Evolutionary conservation across 1,139 yeast species (phyloP).

Genomic region (Lodderomyces parapsilosis): DNA sequence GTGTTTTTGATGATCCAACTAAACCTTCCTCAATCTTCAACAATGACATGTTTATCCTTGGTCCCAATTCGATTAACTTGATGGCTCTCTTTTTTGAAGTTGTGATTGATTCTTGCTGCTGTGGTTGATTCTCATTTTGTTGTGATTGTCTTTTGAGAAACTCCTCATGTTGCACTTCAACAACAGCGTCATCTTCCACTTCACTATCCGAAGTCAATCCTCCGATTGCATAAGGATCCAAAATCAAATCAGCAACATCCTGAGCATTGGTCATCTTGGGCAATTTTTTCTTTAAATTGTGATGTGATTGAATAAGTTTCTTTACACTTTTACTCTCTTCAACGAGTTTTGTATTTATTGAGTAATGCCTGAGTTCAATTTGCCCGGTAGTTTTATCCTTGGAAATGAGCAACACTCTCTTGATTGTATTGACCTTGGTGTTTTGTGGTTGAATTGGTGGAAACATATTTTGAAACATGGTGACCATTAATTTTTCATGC

Average conservation of each 20-base stretch:
- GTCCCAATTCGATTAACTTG: slow-evolving; percentile 91
- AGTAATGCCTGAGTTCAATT: slow-evolving; percentile 86
- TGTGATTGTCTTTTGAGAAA: slow-evolving; percentile 18
- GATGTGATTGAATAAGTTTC: slow-evolving; percentile 68
- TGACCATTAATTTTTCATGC: slow-evolving; percentile 79
- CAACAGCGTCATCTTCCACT: slow-evolving; percentile 88
- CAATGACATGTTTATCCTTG: slow-evolving; percentile 74
- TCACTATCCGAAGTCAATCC: slow-evolving; percentile 90
- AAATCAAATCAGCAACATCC: slow-evolving; percentile 80
- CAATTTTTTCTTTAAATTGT: slow-evolving; percentile 58
- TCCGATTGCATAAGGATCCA: slow-evolving; percentile 80
- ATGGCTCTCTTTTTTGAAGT: slow-evolving; percentile 73
- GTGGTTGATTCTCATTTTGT: slow-evolving; percentile 7
- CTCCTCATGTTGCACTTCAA: slow-evolving; percentile 58
- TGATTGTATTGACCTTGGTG: slow-evolving; percentile 71
- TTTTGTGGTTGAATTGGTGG: slow-evolving; percentile 88
- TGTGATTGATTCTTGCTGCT: slow-evolving; percentile 11
- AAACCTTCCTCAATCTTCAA: slow-evolving; percentile 92
- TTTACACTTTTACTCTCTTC: slow-evolving; percentile 82
- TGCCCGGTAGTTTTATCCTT: slow-evolving; percentile 67
- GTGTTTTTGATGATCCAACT: slow-evolving; percentile 69
- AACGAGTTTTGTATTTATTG: slow-evolving; percentile 82
- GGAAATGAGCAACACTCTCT: slow-evolving; percentile 81
- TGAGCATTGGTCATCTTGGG: slow-evolving; percentile 70
- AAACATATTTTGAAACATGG: slow-evolving; percentile 93